phyloP scores from a whole-genome alignment of 2,329 filamentous ascomycete genomes.

The Cladophialophora yegresii region DNA sequence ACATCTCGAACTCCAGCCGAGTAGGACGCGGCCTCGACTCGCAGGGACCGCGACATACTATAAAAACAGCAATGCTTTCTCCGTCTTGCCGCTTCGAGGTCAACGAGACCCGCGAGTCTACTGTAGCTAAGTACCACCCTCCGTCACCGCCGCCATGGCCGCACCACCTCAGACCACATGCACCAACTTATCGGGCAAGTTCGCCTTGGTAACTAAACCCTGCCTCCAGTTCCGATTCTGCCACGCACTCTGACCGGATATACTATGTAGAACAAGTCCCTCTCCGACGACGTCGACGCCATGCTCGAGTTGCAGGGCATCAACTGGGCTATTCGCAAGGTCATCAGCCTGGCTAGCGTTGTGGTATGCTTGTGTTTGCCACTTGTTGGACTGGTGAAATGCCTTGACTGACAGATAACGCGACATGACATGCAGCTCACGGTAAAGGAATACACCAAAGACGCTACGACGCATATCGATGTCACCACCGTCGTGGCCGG shows the following conservation, averaged over 20 bases:
- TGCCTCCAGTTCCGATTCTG: background rate
- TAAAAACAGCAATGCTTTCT: background rate
- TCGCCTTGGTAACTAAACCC: constrained; percentile 66
- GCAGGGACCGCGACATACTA: background rate
- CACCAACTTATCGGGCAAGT: constrained; percentile 68
- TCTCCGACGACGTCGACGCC: constrained; percentile 69
- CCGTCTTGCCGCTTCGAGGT: background rate
- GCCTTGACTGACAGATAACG: constrained; percentile 36
- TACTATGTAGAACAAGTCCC: constrained; percentile 70
- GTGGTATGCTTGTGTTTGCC: constrained; percentile 24
- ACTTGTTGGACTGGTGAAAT: constrained; percentile 62
- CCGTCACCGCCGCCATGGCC: constrained; percentile 60
- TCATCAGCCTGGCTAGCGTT: constrained; percentile 68
- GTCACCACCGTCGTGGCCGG: constrained; percentile 72
- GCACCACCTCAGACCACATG: constrained; percentile 68
- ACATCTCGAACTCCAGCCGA: background rate
- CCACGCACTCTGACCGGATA: background rate
- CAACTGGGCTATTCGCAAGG: constrained; percentile 71
- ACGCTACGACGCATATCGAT: constrained; percentile 62
- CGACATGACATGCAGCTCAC: constrained; percentile 28
- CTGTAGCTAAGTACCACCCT: background rate
- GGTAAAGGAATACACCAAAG: constrained; percentile 49
- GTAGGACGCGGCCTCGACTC: background rate
- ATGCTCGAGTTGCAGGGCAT: constrained; percentile 68
- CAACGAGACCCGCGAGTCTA: background rate